Base-by-base conservation (phyloP, 768 basidiomycete species). In the Termitomyces sp. region DNA sequence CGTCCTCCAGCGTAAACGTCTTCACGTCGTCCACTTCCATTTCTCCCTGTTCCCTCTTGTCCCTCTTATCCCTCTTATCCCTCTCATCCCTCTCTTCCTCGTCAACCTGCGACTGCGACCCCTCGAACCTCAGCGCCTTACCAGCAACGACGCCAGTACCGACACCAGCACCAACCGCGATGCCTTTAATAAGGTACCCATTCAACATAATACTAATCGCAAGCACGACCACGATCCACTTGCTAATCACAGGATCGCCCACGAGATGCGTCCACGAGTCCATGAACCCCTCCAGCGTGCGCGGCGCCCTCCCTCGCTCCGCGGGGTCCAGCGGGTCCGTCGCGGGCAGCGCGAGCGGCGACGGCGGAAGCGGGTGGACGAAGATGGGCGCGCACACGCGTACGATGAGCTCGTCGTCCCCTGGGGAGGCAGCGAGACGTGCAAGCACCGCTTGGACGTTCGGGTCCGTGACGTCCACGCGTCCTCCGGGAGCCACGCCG, bases 151-250 rank as follows among this genome's bases (percentile, higher is more conserved):
- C 60, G 67, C 52, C 61, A 44, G 49, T 58, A 49, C 56, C 63
- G 66, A 56, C 55, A 34, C 37, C 75, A 0, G 76, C 65, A 33
- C 83, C 87, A 12, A 84, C 84, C 0, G 86, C 88, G 45, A 91
- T 88, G 4, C 89, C 90, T 72, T 93, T 95, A 59, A 99, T 81
- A 16, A 98, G 79, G 68, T 93, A 98, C 4, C 95, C 95, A 62
- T 99, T 99, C 58, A 99, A 78, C 57, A 87, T 83, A 58, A 98
- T 89, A 59, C 88, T 91, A 60, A 96, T 81, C 3, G 86, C 89
- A 24, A 99, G 83, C 16, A 91, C 79, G 57, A 92, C 80, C 51
- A 98, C 91, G 69, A 98, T 95, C 90, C 93, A 95, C 76, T 98
- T 98, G 66, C 85, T 88, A 61, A 98, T 75, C 53, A 98, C 84